A percentile compares a stretch with the other conserved stretches of the same genome.
Evolutionary conservation across 768 basidiomycete genomes (phyloP).

Genomic region (Chlorophyllum brunneum): DNA sequence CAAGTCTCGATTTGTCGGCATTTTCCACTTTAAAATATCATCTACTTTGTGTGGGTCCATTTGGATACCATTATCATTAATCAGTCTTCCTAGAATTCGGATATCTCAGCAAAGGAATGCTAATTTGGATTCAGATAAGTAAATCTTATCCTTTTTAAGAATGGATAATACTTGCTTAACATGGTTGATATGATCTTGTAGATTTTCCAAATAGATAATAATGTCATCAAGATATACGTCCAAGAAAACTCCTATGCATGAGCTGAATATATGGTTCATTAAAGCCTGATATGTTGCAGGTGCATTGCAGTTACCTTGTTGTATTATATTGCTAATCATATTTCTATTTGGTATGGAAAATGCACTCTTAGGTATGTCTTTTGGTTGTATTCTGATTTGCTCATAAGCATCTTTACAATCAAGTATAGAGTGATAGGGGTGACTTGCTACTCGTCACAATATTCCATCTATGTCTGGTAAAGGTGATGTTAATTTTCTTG

Average conservation of each 20-base stretch:
- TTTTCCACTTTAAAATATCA: constrained; percentile 28
- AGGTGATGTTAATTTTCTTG: constrained; percentile 26
- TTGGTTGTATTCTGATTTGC: constrained; percentile 26
- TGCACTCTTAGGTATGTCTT: constrained; percentile 20
- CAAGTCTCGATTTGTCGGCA: constrained; percentile 28
- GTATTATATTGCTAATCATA: constrained; percentile 27
- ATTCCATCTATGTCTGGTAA: constrained; percentile 21
- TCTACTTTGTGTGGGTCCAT: constrained; percentile 46
- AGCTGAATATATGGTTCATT: constrained; percentile 29
- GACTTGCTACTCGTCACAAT: constrained; percentile 24
- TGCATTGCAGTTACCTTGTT: constrained; percentile 23
- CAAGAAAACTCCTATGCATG: constrained; percentile 29
- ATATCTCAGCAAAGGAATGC: constrained; percentile 13
- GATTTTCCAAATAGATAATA: constrained; percentile 27
- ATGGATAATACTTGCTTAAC: constrained; percentile 23
- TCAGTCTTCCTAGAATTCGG: too few species aligned
- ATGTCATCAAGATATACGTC: constrained; percentile 23
- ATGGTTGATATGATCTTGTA: constrained; percentile 29
- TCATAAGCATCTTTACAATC: constrained; percentile 40
- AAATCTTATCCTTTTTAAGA: constrained; percentile 23
- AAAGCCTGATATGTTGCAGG: constrained; percentile 24
- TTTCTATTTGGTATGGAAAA: constrained; percentile 27
- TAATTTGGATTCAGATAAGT: constrained; percentile 25
- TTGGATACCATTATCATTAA: constrained; percentile 33
- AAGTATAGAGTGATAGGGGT: constrained; percentile 26